These are phyloP conservation scores for Phytophthora nicotianae DNA, from an alignment of 352 stramenopile species.

Conservation along the genomic window DNA sequence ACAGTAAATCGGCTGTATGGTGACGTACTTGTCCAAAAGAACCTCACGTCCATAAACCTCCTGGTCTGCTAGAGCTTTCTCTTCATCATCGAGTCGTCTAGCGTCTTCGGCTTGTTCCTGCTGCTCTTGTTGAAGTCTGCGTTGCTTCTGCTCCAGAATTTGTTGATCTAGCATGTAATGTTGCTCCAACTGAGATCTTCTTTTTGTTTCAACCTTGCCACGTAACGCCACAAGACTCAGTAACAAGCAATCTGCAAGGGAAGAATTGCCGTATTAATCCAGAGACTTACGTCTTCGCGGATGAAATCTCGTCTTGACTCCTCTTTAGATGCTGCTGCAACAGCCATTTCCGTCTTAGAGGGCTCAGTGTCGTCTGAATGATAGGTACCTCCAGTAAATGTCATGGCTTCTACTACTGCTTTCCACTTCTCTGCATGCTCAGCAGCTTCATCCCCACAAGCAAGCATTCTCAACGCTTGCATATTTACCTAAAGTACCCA, in stretches of 20 bases:
- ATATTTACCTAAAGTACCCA: conserved; percentile 20
- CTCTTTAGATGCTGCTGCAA: neutral
- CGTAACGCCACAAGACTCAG: conserved; percentile 7
- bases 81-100: conserved; percentile 9
- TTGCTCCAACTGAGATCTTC: conserved; percentile 28
- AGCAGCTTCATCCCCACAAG: conserved; percentile 17
- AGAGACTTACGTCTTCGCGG: conserved; percentile 21
- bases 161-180: conserved; percentile 33
- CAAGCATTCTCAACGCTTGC: conserved; percentile 21
- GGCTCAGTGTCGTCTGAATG: neutral
- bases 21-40: conserved; percentile 32
- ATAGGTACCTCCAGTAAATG: neutral
- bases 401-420: conserved; percentile 6
- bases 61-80: conserved; percentile 9
- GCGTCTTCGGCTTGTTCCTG: conserved; percentile 10
- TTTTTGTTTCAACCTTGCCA: conserved; percentile 24
- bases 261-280: neutral
- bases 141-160: conserved; percentile 31
- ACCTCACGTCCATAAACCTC: conserved; percentile 16
- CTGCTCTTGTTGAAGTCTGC: conserved; percentile 10
- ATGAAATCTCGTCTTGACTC: conserved; percentile 3
- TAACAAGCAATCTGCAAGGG: neutral
- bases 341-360: conserved; percentile 3
- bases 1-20: neutral
- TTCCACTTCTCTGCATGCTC: conserved; percentile 30